Evolutionary conservation across 495 filamentous ascomycete genomes (phyloP).

Genomic region (Arthonia radiata): DNA sequence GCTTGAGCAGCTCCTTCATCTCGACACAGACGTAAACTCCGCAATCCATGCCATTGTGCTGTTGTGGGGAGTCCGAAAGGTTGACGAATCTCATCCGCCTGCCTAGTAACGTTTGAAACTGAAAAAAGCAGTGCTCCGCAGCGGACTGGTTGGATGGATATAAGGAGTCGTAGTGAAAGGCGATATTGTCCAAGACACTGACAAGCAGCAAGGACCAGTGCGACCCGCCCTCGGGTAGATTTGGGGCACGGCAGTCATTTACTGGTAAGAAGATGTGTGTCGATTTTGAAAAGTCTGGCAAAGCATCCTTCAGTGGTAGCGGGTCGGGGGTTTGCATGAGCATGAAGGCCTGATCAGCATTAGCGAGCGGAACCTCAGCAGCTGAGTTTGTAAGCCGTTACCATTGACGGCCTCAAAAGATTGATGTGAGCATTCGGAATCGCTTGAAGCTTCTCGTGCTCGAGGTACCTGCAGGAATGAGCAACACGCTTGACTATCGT

Average conservation of each 20-base stretch:
- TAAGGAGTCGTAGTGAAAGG: constrained; percentile 94
- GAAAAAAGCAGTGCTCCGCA: constrained; percentile 35
- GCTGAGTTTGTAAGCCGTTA: too few species aligned
- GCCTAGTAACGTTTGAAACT: constrained; percentile 39
- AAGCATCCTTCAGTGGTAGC: constrained; percentile 41
- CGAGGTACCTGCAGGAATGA: constrained; percentile 40
- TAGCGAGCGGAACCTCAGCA: too few species aligned
- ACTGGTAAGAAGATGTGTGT: constrained; percentile 95
- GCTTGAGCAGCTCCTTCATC: constrained; percentile 69
- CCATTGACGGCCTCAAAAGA: constrained; percentile 80
- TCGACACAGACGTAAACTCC: constrained; percentile 88
- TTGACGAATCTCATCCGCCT: constrained; percentile 41
- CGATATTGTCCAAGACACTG: constrained; percentile 61
- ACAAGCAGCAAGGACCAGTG: constrained; percentile 94
- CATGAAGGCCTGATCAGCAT: too few species aligned
- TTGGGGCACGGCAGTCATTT: constrained; percentile 62
- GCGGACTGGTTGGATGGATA: constrained; percentile 48
- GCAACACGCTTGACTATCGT: constrained; percentile 1
- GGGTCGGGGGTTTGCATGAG: constrained; percentile 36
- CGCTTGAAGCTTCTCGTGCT: constrained; percentile 56
- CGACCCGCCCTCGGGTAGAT: constrained; percentile 58
- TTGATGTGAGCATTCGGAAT: constrained; percentile 65
- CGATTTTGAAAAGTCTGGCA: constrained; percentile 53
- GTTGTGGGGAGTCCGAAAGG: constrained; percentile 65
- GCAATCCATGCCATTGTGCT: constrained; percentile 81